A percentile compares a stretch with the other conserved stretches of the same genome.
phyloP scores from a whole-genome alignment of 805 yeast genomes.

The Wickerhamiella dianesei region DNA sequence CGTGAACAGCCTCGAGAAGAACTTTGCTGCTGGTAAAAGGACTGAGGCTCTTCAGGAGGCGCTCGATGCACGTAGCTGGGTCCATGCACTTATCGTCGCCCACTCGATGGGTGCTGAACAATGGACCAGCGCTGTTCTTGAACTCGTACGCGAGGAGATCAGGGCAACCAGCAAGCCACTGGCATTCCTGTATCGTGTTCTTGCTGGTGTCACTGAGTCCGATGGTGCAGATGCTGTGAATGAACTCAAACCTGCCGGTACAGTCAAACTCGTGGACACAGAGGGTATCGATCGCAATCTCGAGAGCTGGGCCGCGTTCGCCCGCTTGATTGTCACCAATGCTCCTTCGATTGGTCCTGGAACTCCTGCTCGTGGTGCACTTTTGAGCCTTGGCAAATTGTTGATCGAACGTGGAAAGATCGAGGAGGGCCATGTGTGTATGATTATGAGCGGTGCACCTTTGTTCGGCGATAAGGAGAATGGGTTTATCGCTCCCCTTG shows the following conservation, averaged over 20 bases:
- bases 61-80: constrained; percentile 54
- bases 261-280: constrained; percentile 8
- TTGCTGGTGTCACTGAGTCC: constrained; percentile 34
- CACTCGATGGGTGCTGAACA: constrained; percentile 48
- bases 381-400: constrained; percentile 27
- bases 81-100: constrained; percentile 61
- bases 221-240: constrained; percentile 40
- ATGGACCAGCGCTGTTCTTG: constrained; percentile 45
- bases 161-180: constrained; percentile 29
- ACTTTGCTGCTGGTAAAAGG: constrained; percentile 46
- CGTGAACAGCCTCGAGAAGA: neutral
- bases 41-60: constrained; percentile 53
- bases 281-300: constrained; percentile 13
- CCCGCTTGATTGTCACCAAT: constrained; percentile 23
- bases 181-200: constrained; percentile 47
- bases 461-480: constrained; percentile 20
- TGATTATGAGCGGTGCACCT: constrained; percentile 22
- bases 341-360: constrained; percentile 1
- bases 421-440: constrained; percentile 30
- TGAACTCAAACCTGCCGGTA: constrained; percentile 30
- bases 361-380: constrained; percentile 19
- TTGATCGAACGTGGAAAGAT: constrained; percentile 27
- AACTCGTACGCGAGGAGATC: constrained; percentile 38
- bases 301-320: constrained; percentile 23
- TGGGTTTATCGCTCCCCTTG: constrained; percentile 18